phyloP scores from a whole-genome alignment of 257 asterid species.

The Solanum virginianum region DNA sequence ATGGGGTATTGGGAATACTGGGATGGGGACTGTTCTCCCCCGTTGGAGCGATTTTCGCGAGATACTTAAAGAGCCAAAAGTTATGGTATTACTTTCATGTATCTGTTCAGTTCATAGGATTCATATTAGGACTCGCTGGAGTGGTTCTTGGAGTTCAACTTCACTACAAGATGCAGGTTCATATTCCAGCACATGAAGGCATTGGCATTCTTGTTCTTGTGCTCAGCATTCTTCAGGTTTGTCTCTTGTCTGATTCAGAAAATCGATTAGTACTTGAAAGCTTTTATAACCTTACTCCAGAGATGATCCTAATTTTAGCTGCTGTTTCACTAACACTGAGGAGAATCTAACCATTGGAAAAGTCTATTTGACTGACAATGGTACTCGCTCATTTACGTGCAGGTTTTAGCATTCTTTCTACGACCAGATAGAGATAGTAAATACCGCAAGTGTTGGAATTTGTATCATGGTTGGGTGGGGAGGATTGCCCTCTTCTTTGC shows the following conservation, averaged over 20 bases:
- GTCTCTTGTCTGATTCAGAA: neutral
- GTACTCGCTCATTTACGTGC: neutral
- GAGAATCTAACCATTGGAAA: neutral
- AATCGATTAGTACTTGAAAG: neutral
- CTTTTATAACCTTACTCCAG: neutral
- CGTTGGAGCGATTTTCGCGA: constrained; percentile 57
- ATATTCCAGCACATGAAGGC: constrained; percentile 66
- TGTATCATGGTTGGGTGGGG: constrained; percentile 74
- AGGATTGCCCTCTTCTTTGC: constrained; percentile 63
- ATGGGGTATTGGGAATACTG: constrained; percentile 55
- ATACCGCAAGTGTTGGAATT: constrained; percentile 54
- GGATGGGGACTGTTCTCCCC: constrained; percentile 89
- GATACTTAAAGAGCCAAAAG: constrained; percentile 58
- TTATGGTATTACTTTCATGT: constrained; percentile 84
- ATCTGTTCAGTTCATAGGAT: constrained; percentile 50
- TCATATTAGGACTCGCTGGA: constrained; percentile 66
- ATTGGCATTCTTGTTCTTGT: constrained; percentile 66
- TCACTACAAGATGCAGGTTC: constrained; percentile 35
- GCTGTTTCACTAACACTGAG: neutral
- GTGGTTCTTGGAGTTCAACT: constrained; percentile 63
- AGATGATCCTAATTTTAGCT: neutral
- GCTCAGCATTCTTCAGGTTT: constrained; percentile 68
- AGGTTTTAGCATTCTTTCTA: constrained; percentile 67
- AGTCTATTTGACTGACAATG: neutral
- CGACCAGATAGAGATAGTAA: constrained; percentile 70